Evolutionary conservation across 805 yeast species (phyloP).

Genomic region (Saccharomycopsis selenospora): DNA sequence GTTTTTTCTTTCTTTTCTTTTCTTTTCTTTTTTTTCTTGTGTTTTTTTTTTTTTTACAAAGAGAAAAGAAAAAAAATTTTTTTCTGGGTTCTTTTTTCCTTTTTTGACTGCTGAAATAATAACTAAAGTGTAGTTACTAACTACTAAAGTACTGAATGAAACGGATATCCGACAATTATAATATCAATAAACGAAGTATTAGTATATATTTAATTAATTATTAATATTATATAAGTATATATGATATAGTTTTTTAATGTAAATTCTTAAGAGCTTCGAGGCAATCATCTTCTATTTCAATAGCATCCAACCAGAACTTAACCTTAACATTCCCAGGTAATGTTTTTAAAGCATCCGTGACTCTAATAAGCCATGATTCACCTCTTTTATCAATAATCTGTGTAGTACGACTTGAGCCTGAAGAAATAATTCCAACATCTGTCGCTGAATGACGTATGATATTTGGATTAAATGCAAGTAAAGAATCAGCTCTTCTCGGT

Average conservation of each 20-base stretch:
- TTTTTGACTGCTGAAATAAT: no score
- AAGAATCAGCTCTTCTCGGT: conserved; percentile 3
- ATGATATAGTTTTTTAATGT: neutral
- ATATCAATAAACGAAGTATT: no score
- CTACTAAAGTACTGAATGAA: no score
- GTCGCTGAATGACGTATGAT: conserved; percentile 13
- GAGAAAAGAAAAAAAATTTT: no score
- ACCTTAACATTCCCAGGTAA: conserved; percentile 16
- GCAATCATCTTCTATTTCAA: conserved; percentile 16
- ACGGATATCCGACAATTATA: no score
- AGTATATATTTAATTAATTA: no score
- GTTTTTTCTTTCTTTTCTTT: no score
- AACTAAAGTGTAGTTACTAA: no score
- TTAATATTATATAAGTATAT: neutral
- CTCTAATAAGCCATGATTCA: conserved; percentile 17
- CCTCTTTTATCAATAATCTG: conserved; percentile 19
- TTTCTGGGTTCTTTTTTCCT: no score
- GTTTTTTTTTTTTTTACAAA: no score
- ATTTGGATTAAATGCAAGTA: conserved; percentile 4
- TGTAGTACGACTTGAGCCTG: conserved; percentile 7
- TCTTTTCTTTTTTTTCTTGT: no score
- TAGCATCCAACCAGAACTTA: conserved; percentile 17
- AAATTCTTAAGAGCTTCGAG: neutral
- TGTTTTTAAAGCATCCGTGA: conserved; percentile 6
- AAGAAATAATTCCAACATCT: conserved; percentile 15